Percentiles rank a stretch among this genome's conserved stretches.
Evolutionary conservation across 2,329 filamentous ascomycete species (phyloP).

Genomic region (Pezizomycotina sp.): DNA sequence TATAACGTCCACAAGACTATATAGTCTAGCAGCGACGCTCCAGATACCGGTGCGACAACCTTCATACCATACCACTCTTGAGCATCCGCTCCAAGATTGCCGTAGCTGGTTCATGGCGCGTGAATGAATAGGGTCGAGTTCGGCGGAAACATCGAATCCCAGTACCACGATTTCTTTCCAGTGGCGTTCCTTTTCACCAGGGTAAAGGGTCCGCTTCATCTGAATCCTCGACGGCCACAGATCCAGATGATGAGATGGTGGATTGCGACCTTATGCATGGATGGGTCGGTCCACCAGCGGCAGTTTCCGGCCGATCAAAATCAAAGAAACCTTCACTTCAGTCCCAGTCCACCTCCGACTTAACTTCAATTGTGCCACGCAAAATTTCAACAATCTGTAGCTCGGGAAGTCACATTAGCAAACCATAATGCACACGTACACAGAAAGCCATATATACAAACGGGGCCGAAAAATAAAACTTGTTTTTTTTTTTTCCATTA

Average conservation of each 20-base stretch:
- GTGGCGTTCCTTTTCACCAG: too few species aligned
- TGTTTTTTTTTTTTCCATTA: too few species aligned
- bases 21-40: constrained; percentile 9
- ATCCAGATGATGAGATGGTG: too few species aligned
- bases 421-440: constrained; percentile 10
- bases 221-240: too few species aligned
- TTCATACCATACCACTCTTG: constrained; percentile 29
- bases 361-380: constrained; percentile 42
- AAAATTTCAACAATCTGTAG: constrained; percentile 44
- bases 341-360: constrained; percentile 40
- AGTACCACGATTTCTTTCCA: too few species aligned
- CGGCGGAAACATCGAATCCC: too few species aligned
- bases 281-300: background rate
- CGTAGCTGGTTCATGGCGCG: constrained; percentile 5
- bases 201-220: too few species aligned
- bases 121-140: too few species aligned
- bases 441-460: constrained; percentile 19
- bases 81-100: constrained; percentile 26
- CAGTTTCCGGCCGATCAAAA: constrained; percentile 25
- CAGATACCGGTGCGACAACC: constrained; percentile 16
- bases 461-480: constrained; percentile 28
- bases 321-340: constrained; percentile 36
- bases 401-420: constrained; percentile 24
- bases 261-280: too few species aligned
- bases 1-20: constrained; percentile 8